These are phyloP conservation scores for Chaetomium tenue DNA, from an alignment of 495 filamentous ascomycete genomes.

Conservation along the genomic window DNA sequence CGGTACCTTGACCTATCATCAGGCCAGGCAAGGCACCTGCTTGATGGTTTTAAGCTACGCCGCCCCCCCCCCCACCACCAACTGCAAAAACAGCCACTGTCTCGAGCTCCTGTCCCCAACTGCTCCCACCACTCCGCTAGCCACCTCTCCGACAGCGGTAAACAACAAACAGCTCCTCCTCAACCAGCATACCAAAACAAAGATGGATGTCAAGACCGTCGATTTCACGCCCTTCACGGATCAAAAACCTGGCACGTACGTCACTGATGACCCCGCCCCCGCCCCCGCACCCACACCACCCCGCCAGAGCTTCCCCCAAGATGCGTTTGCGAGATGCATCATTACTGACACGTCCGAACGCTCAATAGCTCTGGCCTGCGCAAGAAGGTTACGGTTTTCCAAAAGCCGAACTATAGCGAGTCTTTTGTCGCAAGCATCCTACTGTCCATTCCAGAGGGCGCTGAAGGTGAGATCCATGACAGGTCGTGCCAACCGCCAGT, in stretches of 20 bases:
- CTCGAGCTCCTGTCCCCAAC: neutral
- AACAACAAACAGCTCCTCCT: neutral
- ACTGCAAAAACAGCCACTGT: neutral
- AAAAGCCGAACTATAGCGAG: constrained; percentile 92
- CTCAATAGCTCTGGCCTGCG: constrained; percentile 81
- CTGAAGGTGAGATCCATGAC: constrained; percentile 45
- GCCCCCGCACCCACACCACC: constrained; percentile 34
- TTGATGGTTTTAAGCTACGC: neutral
- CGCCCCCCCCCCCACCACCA: neutral
- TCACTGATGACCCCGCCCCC: constrained; percentile 36
- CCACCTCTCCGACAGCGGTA: neutral
- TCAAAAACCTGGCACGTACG: constrained; percentile 99
- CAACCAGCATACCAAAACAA: constrained; percentile 8
- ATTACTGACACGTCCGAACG: constrained; percentile 10
- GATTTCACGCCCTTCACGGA: constrained; percentile 78
- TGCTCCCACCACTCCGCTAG: neutral
- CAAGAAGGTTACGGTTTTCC: constrained; percentile 98
- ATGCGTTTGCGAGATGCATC: neutral
- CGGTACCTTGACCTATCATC: neutral
- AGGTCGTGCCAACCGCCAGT: neutral
- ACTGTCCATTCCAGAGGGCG: constrained; percentile 94
- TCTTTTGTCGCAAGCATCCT: constrained; percentile 91
- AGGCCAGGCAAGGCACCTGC: too few relatives aligned
- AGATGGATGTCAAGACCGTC: constrained; percentile 73
- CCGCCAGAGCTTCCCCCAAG: constrained; percentile 30